These are phyloP conservation scores for Ambispora gerdemannii DNA, from an alignment of 192 early-diverging fungal species.

Conservation along the genomic window DNA sequence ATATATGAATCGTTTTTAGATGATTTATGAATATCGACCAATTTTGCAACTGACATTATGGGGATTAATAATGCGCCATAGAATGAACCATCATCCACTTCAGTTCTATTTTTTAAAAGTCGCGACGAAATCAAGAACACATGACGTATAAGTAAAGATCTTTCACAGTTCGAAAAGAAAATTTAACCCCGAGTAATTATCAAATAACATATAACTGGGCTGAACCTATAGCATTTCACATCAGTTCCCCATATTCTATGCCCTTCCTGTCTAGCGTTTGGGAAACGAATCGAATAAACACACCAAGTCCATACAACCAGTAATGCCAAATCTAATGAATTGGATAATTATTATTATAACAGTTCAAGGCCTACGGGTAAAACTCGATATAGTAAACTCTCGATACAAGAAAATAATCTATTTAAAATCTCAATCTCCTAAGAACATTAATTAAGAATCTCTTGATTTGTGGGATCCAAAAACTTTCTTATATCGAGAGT, in stretches of 20 bases:
- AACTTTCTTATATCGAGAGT: neutral
- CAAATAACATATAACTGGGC: no score
- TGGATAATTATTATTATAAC: no score
- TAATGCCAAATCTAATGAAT: slow-evolving; percentile 29
- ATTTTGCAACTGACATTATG: slow-evolving; percentile 50
- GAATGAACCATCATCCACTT: slow-evolving; percentile 56
- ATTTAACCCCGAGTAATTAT: no score
- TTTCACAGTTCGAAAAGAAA: no score
- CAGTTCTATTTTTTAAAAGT: slow-evolving; percentile 36
- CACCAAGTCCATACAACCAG: slow-evolving; percentile 26
- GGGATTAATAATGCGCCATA: slow-evolving; percentile 52
- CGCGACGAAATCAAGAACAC: neutral
- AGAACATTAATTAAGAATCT: neutral
- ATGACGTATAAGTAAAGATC: neutral
- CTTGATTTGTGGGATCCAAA: neutral
- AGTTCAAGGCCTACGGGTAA: no score
- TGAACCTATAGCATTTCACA: slow-evolving; percentile 28
- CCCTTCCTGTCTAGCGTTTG: neutral
- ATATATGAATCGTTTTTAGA: slow-evolving; percentile 35
- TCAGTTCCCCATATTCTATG: slow-evolving; percentile 31
- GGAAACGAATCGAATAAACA: slow-evolving; percentile 23
- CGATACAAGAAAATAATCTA: no score
- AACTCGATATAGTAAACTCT: no score
- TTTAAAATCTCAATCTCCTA: neutral
- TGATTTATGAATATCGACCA: slow-evolving; percentile 41